Conservation (phyloP, 495 filamentous ascomycete species). For the Arthonia radiata region DNA sequence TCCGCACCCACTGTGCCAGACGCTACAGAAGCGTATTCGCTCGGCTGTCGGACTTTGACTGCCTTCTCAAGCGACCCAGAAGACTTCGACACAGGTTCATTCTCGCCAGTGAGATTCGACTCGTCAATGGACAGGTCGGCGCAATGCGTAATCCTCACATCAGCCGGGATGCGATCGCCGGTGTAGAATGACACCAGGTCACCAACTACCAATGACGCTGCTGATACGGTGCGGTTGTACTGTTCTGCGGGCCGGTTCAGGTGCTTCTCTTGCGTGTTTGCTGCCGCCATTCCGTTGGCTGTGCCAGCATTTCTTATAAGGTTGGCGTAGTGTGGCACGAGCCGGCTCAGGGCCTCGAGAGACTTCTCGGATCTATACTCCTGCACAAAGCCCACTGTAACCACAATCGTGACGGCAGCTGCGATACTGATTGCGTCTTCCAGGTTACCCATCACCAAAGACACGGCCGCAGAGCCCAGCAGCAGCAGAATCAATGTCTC, state of each 20-base stretch:
- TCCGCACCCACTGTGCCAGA: conserved; percentile 38
- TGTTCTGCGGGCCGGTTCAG: conserved; percentile 46
- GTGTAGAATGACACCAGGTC: conserved; percentile 85
- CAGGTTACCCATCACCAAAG: conserved; percentile 78
- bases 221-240: conserved; percentile 58
- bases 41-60: conserved; percentile 1
- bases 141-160: conserved; percentile 79
- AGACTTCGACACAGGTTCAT: conserved; percentile 60
- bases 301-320: conserved; percentile 35
- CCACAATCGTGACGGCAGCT: conserved; percentile 86
- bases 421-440: conserved; percentile 92
- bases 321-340: conserved; percentile 88
- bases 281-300: conserved; percentile 13
- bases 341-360: conserved; percentile 73
- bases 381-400: conserved; percentile 87
- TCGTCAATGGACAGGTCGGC: conserved; percentile 81
- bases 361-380: conserved; percentile 97
- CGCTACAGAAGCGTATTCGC: conserved; percentile 29
- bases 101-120: conserved; percentile 92
- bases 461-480: conserved; percentile 68
- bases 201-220: conserved; percentile 66
- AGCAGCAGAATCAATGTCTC: conserved; percentile 79
- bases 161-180: conserved; percentile 86
- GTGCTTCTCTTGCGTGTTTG: conserved; percentile 16
- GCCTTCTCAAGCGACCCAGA: conserved; percentile 3